A percentile compares a stretch with the other conserved stretches of the same genome.
Conservation (phyloP, 208 protist genomes). For the Herpetomonas muscarum region DNA sequence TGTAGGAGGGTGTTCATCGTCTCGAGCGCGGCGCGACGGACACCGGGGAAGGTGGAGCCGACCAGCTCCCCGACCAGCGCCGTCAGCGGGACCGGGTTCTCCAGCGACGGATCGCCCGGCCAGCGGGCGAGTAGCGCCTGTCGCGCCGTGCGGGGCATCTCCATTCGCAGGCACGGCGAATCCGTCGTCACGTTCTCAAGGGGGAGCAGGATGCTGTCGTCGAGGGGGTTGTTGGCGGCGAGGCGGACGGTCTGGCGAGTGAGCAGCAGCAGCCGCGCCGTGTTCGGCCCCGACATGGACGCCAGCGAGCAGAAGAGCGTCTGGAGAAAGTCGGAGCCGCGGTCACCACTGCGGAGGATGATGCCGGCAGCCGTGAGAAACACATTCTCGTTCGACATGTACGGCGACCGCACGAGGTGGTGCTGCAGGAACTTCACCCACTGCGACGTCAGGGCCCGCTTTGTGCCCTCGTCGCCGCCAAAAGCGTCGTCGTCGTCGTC, state of each 20-base stretch:
- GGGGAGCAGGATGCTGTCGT: slow-evolving; percentile 39
- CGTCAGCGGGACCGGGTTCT: slow-evolving; percentile 36
- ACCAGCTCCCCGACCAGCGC: slow-evolving; percentile 31
- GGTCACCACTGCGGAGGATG: slow-evolving; percentile 36
- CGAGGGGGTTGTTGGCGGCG: slow-evolving; percentile 19
- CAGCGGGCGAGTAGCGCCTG: slow-evolving; percentile 34
- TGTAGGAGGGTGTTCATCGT: slow-evolving; percentile 27
- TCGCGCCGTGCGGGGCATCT: slow-evolving; percentile 17
- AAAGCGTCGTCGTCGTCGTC: background rate
- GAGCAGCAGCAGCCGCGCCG: slow-evolving; percentile 23
- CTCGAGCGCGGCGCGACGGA: slow-evolving; percentile 27
- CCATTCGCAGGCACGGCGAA: slow-evolving; percentile 16
- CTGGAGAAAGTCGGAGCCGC: slow-evolving; percentile 29
- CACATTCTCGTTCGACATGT: slow-evolving; percentile 13
- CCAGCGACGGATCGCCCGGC: slow-evolving; percentile 23
- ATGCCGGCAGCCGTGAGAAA: slow-evolving; percentile 31
- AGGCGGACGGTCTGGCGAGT: slow-evolving; percentile 42
- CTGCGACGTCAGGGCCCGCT: slow-evolving; percentile 13
- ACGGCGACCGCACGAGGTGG: background rate
- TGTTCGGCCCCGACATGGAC: slow-evolving; percentile 14
- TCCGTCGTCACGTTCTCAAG: slow-evolving; percentile 20
- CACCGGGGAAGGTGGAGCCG: slow-evolving; percentile 21
- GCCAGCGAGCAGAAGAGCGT: slow-evolving; percentile 28
- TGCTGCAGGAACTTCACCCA: slow-evolving; percentile 15
- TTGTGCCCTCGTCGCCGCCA: background rate